Percentiles rank a stretch among this genome's conserved stretches.
These are phyloP conservation scores for Otatea glauca DNA, from an alignment of 176 grass and related monocot species.

Conservation along the genomic window DNA sequence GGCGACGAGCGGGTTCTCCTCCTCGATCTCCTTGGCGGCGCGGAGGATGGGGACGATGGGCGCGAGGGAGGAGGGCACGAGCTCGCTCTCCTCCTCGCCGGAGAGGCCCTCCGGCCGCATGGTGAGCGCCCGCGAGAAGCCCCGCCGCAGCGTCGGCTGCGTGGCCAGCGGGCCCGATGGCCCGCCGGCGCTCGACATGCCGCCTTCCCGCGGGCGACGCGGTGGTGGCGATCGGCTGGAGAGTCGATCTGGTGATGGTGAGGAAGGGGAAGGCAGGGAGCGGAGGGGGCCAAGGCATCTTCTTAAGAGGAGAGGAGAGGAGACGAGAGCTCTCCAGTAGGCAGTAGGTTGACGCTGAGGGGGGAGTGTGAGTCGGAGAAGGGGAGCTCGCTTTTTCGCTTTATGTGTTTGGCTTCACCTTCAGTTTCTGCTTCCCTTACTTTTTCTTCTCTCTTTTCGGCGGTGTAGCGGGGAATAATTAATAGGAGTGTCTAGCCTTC, in stretches of 20 bases:
- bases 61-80: constrained; percentile 71
- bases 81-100: constrained; percentile 62
- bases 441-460: neutral
- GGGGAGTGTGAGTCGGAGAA: neutral
- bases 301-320: constrained; percentile 6
- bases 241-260: neutral
- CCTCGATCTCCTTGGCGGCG: constrained; percentile 86
- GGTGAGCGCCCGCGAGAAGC: constrained; percentile 20
- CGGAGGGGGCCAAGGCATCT: constrained; percentile 50
- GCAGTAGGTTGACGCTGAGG: neutral
- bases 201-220: constrained; percentile 4
- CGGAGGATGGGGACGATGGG: constrained; percentile 78
- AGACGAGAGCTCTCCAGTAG: no score
- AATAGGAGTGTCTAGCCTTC: no score
- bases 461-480: neutral
- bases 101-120: neutral
- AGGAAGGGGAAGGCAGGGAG: constrained; percentile 31
- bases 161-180: neutral
- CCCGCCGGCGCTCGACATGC: constrained; percentile 18
- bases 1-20: constrained; percentile 63
- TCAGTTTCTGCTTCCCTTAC: no score
- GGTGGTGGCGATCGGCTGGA: neutral
- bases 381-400: constrained; percentile 51
- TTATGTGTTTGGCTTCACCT: constrained; percentile 33
- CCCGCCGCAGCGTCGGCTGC: neutral